These are phyloP conservation scores for Phaffomyces thermotolerans DNA, from an alignment of 805 yeast genomes.

Conservation along the genomic window DNA sequence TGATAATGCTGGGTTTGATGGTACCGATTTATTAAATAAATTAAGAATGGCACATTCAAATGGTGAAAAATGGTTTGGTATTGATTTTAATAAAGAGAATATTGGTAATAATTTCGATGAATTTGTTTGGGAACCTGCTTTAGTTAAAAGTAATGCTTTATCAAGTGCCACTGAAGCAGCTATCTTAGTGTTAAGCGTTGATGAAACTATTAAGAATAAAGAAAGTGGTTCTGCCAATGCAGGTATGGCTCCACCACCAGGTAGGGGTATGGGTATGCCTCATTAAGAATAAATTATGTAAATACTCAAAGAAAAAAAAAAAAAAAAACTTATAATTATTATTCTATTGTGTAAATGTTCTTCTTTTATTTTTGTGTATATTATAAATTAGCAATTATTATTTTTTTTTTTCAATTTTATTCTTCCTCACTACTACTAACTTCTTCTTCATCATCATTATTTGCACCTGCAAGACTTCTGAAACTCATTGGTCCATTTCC, in stretches of 20 bases:
- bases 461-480: slow-evolving; percentile 18
- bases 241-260: slow-evolving; percentile 41
- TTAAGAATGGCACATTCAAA: slow-evolving; percentile 91
- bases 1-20: slow-evolving; percentile 98
- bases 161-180: slow-evolving; percentile 97
- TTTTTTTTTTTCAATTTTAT: slow-evolving; percentile 2
- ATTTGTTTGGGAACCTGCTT: slow-evolving; percentile 97
- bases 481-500: slow-evolving; percentile 17
- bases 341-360: background rate
- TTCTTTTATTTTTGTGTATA: too few species aligned
- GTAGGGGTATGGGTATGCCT: slow-evolving; percentile 72
- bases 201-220: slow-evolving; percentile 80
- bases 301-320: too few species aligned
- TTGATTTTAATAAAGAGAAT: slow-evolving; percentile 79
- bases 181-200: slow-evolving; percentile 84
- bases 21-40: slow-evolving; percentile 86
- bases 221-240: slow-evolving; percentile 50
- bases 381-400: background rate
- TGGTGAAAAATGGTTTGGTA: slow-evolving; percentile 88
- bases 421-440: slow-evolving; percentile 23
- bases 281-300: slow-evolving; percentile 11
- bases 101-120: slow-evolving; percentile 78
- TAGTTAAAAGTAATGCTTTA: slow-evolving; percentile 89
- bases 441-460: slow-evolving; percentile 17
- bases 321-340: too few species aligned